These are phyloP conservation scores for Primulina huaijiensis DNA, from an alignment of 257 asterid genomes.

Conservation along the genomic window DNA sequence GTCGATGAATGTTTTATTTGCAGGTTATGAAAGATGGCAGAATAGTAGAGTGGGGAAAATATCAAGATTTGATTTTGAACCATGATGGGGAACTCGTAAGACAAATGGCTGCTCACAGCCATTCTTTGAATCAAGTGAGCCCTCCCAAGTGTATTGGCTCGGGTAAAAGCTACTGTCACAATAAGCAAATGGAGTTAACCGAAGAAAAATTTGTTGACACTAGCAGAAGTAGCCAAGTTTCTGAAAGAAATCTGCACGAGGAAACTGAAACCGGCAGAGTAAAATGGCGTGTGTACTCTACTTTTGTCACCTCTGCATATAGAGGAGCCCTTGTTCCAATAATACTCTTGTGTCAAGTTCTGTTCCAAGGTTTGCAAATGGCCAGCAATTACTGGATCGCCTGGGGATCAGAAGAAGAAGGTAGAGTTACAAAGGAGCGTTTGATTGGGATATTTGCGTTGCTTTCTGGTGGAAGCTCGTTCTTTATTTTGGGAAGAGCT, in stretches of 20 bases:
- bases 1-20: not conserved
- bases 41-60: constrained; percentile 69
- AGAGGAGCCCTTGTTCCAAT: constrained; percentile 71
- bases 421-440: constrained; percentile 35
- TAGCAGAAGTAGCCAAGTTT: constrained; percentile 30
- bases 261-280: constrained; percentile 66
- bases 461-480: constrained; percentile 74
- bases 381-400: constrained; percentile 90
- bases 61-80: constrained; percentile 55
- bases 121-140: constrained; percentile 53
- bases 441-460: constrained; percentile 58
- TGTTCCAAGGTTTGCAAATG: constrained; percentile 75
- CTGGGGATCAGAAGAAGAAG: constrained; percentile 67
- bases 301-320: constrained; percentile 66
- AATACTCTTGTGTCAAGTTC: constrained; percentile 62
- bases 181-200: constrained; percentile 32
- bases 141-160: constrained; percentile 26
- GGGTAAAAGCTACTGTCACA: constrained; percentile 28
- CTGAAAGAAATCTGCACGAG: constrained; percentile 39
- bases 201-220: constrained; percentile 41
- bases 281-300: constrained; percentile 73
- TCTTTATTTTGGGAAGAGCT: constrained; percentile 75
- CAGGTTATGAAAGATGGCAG: constrained; percentile 76
- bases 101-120: constrained; percentile 64
- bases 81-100: constrained; percentile 53